Percentiles rank a stretch among this genome's conserved stretches.
Conservation (phyloP, 2,329 filamentous ascomycete species). For the Pestalotiopsis sp. region DNA sequence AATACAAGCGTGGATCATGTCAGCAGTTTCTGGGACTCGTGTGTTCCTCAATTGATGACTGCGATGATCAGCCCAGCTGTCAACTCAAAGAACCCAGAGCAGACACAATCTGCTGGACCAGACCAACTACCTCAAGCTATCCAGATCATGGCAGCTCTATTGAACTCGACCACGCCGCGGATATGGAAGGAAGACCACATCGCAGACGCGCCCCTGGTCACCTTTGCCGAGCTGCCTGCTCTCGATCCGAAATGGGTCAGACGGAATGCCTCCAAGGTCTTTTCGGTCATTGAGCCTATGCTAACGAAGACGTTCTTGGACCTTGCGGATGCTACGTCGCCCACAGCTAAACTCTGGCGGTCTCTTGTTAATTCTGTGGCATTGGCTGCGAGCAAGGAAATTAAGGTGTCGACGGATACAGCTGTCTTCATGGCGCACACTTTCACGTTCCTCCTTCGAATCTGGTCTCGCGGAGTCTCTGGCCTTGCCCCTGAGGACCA, state of each 20-base stretch:
- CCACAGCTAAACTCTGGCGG: conserved; percentile 58
- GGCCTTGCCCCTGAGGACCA: conserved; percentile 54
- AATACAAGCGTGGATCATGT: conserved; percentile 65
- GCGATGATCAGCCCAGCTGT: conserved; percentile 49
- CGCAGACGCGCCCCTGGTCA: conserved; percentile 59
- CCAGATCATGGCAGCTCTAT: conserved; percentile 72
- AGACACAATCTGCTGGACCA: conserved; percentile 37
- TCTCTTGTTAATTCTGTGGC: conserved; percentile 65
- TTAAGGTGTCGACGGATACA: conserved; percentile 84
- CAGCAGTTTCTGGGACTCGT: conserved; percentile 78
- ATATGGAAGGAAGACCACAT: conserved; percentile 78
- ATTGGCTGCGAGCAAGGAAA: conserved; percentile 78
- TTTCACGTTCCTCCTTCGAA: conserved; percentile 67
- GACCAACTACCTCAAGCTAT: conserved; percentile 62
- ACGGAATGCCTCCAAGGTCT: conserved; percentile 67
- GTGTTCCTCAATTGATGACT: conserved; percentile 66
- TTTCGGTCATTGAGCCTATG: conserved; percentile 62
- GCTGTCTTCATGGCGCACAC: conserved; percentile 76
- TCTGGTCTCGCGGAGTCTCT: conserved; percentile 67
- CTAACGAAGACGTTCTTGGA: conserved; percentile 65
- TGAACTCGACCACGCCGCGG: conserved; percentile 60
- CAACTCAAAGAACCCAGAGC: conserved; percentile 32
- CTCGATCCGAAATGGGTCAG: conserved; percentile 89
- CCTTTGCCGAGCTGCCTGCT: conserved; percentile 76
- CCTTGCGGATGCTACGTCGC: conserved; percentile 62